Evolutionary conservation across 108 stramenopile genomes (phyloP).

Genomic region (Conticribra weissflogii): DNA sequence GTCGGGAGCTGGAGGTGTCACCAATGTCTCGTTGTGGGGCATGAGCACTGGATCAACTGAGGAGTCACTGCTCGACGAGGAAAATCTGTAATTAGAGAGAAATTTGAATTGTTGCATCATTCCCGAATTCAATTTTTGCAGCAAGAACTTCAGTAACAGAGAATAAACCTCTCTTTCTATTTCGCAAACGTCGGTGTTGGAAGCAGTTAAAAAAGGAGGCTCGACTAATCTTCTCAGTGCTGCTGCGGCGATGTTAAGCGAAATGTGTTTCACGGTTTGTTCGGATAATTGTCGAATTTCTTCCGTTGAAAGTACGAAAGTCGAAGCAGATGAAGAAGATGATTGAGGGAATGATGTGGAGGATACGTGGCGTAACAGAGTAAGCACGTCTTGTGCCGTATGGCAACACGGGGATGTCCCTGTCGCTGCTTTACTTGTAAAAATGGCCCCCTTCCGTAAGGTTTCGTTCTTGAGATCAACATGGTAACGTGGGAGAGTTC

Average conservation of each 20-base stretch:
- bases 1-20: not conserved
- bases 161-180: conserved; percentile 4
- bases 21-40: conserved; percentile 2
- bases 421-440: no score
- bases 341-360: no score
- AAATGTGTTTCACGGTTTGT: conserved; percentile 13
- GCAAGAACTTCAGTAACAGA: not conserved
- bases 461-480: no score
- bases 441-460: no score
- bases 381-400: conserved; percentile 23
- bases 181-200: conserved; percentile 6
- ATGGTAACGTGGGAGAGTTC: not conserved
- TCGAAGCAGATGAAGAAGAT: not conserved
- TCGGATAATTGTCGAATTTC: conserved; percentile 1
- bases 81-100: not conserved
- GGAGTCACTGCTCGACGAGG: not conserved
- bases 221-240: conserved; percentile 34
- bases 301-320: not conserved
- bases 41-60: conserved; percentile 1
- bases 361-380: not conserved
- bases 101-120: conserved; percentile 1
- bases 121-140: conserved; percentile 7
- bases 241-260: conserved; percentile 39
- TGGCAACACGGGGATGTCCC: no score
- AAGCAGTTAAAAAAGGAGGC: conserved; percentile 24